Conservation (phyloP, 1,139 yeast species). For the Candida frijolesensis region DNA sequence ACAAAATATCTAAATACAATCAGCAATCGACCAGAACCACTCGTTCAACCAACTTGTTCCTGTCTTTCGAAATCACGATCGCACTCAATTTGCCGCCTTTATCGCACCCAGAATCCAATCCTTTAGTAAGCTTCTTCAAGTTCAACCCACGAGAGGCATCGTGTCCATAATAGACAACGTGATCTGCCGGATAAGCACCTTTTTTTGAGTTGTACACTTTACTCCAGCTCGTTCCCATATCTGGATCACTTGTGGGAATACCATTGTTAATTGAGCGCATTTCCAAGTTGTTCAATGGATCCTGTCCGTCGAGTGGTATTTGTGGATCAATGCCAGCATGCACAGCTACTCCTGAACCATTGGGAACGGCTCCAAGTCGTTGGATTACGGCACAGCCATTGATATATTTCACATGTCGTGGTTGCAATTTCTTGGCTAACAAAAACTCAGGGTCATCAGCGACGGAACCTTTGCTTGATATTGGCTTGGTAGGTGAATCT, state of each 20-base stretch:
- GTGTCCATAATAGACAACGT: conserved; percentile 83
- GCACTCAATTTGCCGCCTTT: conserved; percentile 74
- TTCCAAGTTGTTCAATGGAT: conserved; percentile 60
- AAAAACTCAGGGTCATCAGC: conserved; percentile 59
- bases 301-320: conserved; percentile 56
- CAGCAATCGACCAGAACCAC: conserved; percentile 16
- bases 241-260: conserved; percentile 55
- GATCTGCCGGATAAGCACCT: conserved; percentile 28
- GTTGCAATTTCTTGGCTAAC: conserved; percentile 57
- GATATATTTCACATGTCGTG: conserved; percentile 62
- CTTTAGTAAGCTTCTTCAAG: conserved; percentile 65
- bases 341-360: conserved; percentile 59
- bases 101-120: conserved; percentile 83
- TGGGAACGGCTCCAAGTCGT: conserved; percentile 62
- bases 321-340: conserved; percentile 82
- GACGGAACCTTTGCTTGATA: conserved; percentile 24
- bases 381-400: conserved; percentile 65
- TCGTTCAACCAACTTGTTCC: conserved; percentile 10
- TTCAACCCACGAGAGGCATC: conserved; percentile 81
- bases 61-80: conserved; percentile 34
- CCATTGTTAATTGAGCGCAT: conserved; percentile 58
- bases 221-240: conserved; percentile 62
- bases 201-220: conserved; percentile 60
- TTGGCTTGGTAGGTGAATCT: neutral
- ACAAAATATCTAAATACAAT: too few species aligned